A percentile compares a stretch with the other conserved stretches of the same genome.
phyloP scores from a whole-genome alignment of 2,329 filamentous ascomycete genomes.

The Alternaria triticimaculans region DNA sequence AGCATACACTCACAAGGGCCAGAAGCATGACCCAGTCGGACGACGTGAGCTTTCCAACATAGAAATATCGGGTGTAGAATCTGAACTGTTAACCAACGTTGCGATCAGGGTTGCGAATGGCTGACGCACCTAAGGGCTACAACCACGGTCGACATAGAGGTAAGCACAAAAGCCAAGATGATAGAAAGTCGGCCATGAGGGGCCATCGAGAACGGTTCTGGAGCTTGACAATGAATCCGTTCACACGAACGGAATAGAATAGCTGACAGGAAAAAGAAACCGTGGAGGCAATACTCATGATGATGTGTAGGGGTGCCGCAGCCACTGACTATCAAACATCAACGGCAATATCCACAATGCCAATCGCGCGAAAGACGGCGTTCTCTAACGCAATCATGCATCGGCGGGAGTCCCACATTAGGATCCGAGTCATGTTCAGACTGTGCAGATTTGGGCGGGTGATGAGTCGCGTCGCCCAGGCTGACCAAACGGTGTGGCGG shows the following conservation, averaged over 20 bases:
- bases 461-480: slow-evolving; percentile 6
- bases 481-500: neutral
- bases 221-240: neutral
- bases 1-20: slow-evolving; percentile 28
- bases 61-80: slow-evolving; percentile 39
- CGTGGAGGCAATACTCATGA: neutral
- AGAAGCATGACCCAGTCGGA: slow-evolving; percentile 41
- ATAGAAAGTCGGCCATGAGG: slow-evolving; percentile 32
- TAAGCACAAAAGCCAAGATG: slow-evolving; percentile 33
- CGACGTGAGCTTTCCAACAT: slow-evolving; percentile 33
- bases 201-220: slow-evolving; percentile 17
- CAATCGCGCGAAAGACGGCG: slow-evolving; percentile 9
- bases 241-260: neutral
- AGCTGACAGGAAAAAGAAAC: slow-evolving; percentile 2
- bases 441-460: slow-evolving; percentile 4
- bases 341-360: neutral
- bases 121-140: slow-evolving; percentile 36
- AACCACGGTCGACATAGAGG: slow-evolving; percentile 37
- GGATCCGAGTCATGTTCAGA: slow-evolving; percentile 26
- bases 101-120: neutral
- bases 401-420: slow-evolving; percentile 13
- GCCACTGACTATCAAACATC: slow-evolving; percentile 13
- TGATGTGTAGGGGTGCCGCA: neutral
- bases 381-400: slow-evolving; percentile 11
- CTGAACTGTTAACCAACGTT: slow-evolving; percentile 13